A percentile compares a stretch with the other conserved stretches of the same genome.
Conservation (phyloP, 495 filamentous ascomycete genomes). For the Glarea lozoyensis region DNA sequence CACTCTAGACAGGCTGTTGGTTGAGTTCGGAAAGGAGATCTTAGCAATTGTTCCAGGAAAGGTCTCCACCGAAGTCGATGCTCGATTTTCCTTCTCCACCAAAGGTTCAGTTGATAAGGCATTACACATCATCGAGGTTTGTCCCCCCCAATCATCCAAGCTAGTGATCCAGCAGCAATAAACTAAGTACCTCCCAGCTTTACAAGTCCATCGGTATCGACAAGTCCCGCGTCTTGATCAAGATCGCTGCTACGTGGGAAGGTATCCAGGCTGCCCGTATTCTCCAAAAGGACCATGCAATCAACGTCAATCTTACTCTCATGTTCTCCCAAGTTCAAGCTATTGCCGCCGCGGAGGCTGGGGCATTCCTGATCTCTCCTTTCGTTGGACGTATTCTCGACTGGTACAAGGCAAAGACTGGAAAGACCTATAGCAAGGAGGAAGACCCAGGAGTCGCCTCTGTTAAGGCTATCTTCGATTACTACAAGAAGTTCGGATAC, state of each 20-base stretch:
- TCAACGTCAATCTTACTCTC: conserved; percentile 98
- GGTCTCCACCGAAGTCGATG: conserved; percentile 98
- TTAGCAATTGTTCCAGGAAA: conserved; percentile 94
- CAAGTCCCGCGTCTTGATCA: conserved; percentile 91
- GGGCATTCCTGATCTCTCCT: conserved; percentile 96
- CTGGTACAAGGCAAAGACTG: conserved; percentile 95
- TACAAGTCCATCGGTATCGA: conserved; percentile 86
- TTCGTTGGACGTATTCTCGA: conserved; percentile 99
- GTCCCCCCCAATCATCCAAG: conserved; percentile 1
- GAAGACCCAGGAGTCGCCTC: conserved; percentile 97
- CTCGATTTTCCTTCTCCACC: conserved; percentile 91
- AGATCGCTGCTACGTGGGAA: conserved; percentile 86
- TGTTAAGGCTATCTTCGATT: conserved; percentile 96
- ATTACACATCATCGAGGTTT: conserved; percentile 89
- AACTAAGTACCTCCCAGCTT: conserved; percentile 44
- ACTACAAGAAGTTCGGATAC: conserved; percentile 99
- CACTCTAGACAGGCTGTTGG: conserved; percentile 84
- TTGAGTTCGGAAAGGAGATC: conserved; percentile 97
- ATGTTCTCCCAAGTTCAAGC: conserved; percentile 97
- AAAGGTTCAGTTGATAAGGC: conserved; percentile 91
- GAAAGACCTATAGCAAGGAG: conserved; percentile 78
- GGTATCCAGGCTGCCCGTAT: conserved; percentile 95
- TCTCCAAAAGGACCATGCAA: conserved; percentile 83
- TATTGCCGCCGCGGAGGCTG: conserved; percentile 92
- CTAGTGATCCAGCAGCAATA: not conserved